Evolutionary conservation across 495 filamentous ascomycete species (phyloP), one percentile per base, ranked within the genome.

Genomic region (Echria macrotheca): DNA sequence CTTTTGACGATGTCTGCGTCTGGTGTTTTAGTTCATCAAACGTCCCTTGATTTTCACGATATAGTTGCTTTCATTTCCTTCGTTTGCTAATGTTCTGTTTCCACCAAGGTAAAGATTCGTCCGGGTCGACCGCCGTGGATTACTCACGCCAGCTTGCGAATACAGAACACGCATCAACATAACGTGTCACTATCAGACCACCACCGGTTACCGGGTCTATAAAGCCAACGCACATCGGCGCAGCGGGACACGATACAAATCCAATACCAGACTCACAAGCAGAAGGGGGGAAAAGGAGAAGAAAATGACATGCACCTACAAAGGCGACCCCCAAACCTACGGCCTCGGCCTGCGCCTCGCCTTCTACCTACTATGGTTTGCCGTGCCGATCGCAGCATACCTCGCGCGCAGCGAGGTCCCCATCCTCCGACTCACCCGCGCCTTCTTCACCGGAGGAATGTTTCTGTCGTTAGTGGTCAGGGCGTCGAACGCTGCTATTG

Each of bases 321-420:
- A 9, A 2, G 42, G 43, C 21, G 36, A 47, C 19, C 43, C 50
- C 7, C 15, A 18, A 23, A 11, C 44, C 5, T 47, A 53, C 47
- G 60, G 60, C 26, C 43, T 65, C 18, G 61, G 61, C 21, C 51
- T 65, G 47, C 61, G 61, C 42, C 51, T 53, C 23, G 54, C 50
- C 29, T 58, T 65, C 38, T 65, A 65, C 38, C 44, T 60, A 25
- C 56, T 50, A 10, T 65, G 59, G 61, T 52, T 44, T 26, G 50
- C 39, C 6, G 38, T 21, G 3, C 18, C 53, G 17, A 17, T 53
- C 1, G 31, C 26, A 37, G 10, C 61, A 31, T 53, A 23, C 19
- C 17, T 41, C 23, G 26, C 42, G 15, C 18, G 4, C 9, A 25
- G 12, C 17, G 35, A n/a, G 9, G 40, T 33, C 1, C 41, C 49